Evolutionary conservation across 192 early-diverging fungal genomes (phyloP), one percentile per base, ranked within the genome.

Genomic region (Coemansia sp.): DNA sequence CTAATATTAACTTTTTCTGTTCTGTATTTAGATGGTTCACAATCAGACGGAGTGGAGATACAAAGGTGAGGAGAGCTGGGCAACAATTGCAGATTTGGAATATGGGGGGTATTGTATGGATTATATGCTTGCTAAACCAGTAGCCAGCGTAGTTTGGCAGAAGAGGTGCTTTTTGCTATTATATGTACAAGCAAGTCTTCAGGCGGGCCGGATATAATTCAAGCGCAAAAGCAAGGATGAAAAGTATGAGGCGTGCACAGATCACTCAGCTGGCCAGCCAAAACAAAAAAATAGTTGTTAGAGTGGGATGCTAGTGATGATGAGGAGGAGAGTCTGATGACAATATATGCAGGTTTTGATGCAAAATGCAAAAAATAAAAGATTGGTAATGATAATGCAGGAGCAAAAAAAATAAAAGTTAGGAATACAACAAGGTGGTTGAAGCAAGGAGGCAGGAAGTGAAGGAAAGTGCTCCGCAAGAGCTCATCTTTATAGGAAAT

Each of bases 201-300:
- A 14, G 9, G 39, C 9, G 39, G 39, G 39, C 12, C 39, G 39
- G 12, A n/a, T 12, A 5, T 41, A 53, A 14, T 14, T 24, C 12
- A 10, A 4, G 6, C 51, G 24, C 51, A 53, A 26, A 26, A 9
- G 24, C 9, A 53, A 5, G 9, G 9, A 3, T 30, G 24, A 53
- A 53, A 53, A 53, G 20, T 53, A 53, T 53, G 51, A 53, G 51
- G 51, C 51, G 51, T 53, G 51, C 11, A 26, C 51, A 23, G 51
- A 53, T 53, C 51, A 53, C 51, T 53, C 51, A 30, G 51, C 51
- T 53, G 51, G 16, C 4, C 24, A 11, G 23, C 10, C 21, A 53
- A 53, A 21, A 9, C 21, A 53, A 53, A 21, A 53, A 9, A 53
- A 23, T 53, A 4, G 39, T 41, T 53, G 16, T 26, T 53, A 26